Percentiles rank a stretch among this genome's conserved stretches.
These are phyloP conservation scores for Penicillium argentinense DNA, from an alignment of 495 filamentous ascomycete species.

Conservation along the genomic window DNA sequence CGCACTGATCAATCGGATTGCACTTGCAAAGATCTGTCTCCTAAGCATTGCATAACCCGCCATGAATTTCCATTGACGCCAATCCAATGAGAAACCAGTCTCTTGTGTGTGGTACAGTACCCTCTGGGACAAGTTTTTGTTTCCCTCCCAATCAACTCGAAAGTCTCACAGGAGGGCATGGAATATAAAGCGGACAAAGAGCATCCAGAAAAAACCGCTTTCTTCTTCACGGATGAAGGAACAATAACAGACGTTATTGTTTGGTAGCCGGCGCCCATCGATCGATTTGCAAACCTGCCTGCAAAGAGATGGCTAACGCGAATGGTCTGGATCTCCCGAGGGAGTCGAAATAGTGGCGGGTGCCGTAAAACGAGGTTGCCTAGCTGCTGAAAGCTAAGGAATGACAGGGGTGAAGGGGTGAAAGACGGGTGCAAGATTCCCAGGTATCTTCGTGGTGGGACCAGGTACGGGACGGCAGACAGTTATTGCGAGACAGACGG, in stretches of 20 bases:
- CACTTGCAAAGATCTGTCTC: conserved; percentile 33
- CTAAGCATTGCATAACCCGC: conserved; percentile 23
- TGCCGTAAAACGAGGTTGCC: conserved; percentile 53
- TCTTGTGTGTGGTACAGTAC: conserved; percentile 76
- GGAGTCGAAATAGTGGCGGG: conserved; percentile 51
- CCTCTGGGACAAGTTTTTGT: conserved; percentile 85
- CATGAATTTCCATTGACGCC: neutral
- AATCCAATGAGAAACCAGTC: conserved; percentile 19
- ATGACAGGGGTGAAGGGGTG: conserved; percentile 28
- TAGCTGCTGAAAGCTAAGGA: conserved; percentile 35
- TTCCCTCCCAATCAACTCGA: conserved; percentile 58
- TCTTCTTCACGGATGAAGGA: conserved; percentile 42
- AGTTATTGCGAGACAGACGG: conserved; percentile 19
- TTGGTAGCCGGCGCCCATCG: conserved; percentile 62
- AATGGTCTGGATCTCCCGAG: conserved; percentile 56
- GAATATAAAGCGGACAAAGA: conserved; percentile 68
- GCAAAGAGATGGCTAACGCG: conserved; percentile 73
- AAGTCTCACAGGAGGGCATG: conserved; percentile 55
- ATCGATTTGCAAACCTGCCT: conserved; percentile 54
- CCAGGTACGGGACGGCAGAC: conserved; percentile 43
- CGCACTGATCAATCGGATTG: conserved; percentile 35
- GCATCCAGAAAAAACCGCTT: conserved; percentile 82
- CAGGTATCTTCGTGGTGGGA: conserved; percentile 40
- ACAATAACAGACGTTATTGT: conserved; percentile 26
- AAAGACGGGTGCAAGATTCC: conserved; percentile 43